Percentiles rank a stretch among this genome's conserved stretches.
Conservation (phyloP, 805 yeast genomes). For the Ogataea saltuana region DNA sequence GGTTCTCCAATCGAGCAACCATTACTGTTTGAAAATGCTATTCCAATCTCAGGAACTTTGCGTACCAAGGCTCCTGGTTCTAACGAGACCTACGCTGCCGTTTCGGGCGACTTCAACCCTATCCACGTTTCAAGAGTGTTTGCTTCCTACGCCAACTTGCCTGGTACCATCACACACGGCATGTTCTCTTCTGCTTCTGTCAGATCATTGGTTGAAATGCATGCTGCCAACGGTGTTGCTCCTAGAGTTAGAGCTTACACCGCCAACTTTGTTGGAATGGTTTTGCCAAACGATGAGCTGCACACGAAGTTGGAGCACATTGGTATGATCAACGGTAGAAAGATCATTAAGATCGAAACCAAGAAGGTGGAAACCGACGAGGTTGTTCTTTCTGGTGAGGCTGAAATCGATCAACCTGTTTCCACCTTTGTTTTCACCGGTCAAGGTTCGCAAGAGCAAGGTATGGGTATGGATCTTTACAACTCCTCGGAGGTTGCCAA, state of each 20-base stretch:
- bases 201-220: conserved; percentile 92
- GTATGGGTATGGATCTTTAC: conserved; percentile 99
- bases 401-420: conserved; percentile 97
- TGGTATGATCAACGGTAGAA: conserved; percentile 99
- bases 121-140: conserved; percentile 96
- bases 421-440: conserved; percentile 98
- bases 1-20: conserved; percentile 96
- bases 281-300: conserved; percentile 89
- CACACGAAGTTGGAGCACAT: conserved; percentile 88
- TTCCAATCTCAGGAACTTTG: conserved; percentile 72
- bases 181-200: conserved; percentile 97
- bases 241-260: conserved; percentile 93
- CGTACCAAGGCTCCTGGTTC: conserved; percentile 87
- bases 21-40: conserved; percentile 81
- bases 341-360: conserved; percentile 90
- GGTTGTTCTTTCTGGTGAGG: conserved; percentile 86
- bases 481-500: conserved; percentile 87
- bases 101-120: conserved; percentile 98
- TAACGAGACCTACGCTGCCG: conserved; percentile 94
- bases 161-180: conserved; percentile 98
- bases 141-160: conserved; percentile 88
- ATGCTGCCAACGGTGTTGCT: conserved; percentile 98
- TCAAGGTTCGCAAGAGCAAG: conserved; percentile 99
- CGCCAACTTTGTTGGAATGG: conserved; percentile 94
- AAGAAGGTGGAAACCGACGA: conserved; percentile 77